phyloP scores from a whole-genome alignment of 2,329 filamentous ascomycete species.

The Aplosporella prunicola region DNA sequence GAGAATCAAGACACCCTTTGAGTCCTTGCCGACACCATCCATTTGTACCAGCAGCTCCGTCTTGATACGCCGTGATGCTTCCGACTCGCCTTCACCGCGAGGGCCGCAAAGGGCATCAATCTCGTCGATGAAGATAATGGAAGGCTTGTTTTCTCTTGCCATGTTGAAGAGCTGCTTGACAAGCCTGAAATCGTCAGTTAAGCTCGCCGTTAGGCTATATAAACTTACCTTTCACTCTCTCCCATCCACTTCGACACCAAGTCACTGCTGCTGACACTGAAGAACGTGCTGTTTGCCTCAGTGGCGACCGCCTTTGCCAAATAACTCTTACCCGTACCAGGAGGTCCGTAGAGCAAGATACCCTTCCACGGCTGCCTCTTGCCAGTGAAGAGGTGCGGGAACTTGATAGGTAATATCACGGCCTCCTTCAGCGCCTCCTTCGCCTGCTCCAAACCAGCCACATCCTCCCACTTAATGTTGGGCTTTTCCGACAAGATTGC shows the following conservation, averaged over 20 bases:
- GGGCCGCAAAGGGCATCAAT: slow-evolving; percentile 94
- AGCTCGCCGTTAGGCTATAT: not conserved
- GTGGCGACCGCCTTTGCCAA: slow-evolving; percentile 95
- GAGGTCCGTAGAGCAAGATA: slow-evolving; percentile 89
- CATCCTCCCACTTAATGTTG: slow-evolving; percentile 96
- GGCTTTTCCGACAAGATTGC: slow-evolving; percentile 93
- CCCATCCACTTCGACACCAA: slow-evolving; percentile 99
- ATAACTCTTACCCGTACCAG: slow-evolving; percentile 96
- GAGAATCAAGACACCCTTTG: slow-evolving; percentile 83
- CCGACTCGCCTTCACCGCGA: slow-evolving; percentile 87
- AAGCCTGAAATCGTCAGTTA: slow-evolving; percentile 46
- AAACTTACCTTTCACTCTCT: slow-evolving; percentile 82
- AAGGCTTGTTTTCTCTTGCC: slow-evolving; percentile 95
- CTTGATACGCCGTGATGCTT: slow-evolving; percentile 95
- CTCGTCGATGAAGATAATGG: slow-evolving; percentile 98
- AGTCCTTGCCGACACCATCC: slow-evolving; percentile 97
- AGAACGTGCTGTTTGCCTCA: slow-evolving; percentile 97
- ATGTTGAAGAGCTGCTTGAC: slow-evolving; percentile 97
- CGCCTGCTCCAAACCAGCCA: slow-evolving; percentile 83
- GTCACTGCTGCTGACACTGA: slow-evolving; percentile 95
- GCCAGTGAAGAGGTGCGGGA: slow-evolving; percentile 89
- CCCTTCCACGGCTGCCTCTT: slow-evolving; percentile 98
- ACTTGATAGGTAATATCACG: slow-evolving; percentile 95
- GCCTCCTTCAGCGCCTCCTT: slow-evolving; percentile 98
- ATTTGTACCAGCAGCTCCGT: slow-evolving; percentile 97